These are phyloP conservation scores for Suillus clintonianus DNA, from an alignment of 768 basidiomycete species.

Conservation along the genomic window DNA sequence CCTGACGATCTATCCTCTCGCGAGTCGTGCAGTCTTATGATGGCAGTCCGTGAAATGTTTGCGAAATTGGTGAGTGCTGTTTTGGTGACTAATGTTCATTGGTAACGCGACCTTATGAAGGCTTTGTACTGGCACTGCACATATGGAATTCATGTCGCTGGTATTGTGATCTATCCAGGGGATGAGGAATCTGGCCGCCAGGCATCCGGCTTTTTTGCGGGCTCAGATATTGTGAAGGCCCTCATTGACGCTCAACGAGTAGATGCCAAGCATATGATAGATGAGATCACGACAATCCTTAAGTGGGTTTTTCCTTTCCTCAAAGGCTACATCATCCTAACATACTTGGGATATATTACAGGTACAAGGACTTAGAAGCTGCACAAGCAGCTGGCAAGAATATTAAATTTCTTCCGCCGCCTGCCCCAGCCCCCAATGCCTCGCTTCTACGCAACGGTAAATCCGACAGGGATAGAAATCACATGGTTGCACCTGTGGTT, in stretches of 20 bases:
- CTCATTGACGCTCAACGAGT: neutral
- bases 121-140: neutral
- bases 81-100: neutral
- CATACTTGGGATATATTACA: too few relatives aligned
- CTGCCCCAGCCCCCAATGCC: too few relatives aligned
- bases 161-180: neutral
- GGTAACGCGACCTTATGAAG: neutral
- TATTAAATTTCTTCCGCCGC: too few relatives aligned
- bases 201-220: neutral
- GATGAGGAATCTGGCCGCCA: neutral
- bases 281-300: neutral
- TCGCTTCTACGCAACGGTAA: too few relatives aligned
- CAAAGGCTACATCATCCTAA: neutral
- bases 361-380: neutral
- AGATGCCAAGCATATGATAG: neutral
- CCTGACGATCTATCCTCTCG: neutral
- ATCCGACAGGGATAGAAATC: too few relatives aligned
- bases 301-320: neutral
- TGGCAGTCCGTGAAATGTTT: too few relatives aligned
- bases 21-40: too few relatives aligned
- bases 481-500: too few relatives aligned
- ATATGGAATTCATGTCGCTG: neutral
- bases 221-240: neutral
- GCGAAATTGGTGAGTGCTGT: neutral
- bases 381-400: too few relatives aligned